Conservation (phyloP, 352 stramenopile species). For the Globisporangium acanthophoron region DNA sequence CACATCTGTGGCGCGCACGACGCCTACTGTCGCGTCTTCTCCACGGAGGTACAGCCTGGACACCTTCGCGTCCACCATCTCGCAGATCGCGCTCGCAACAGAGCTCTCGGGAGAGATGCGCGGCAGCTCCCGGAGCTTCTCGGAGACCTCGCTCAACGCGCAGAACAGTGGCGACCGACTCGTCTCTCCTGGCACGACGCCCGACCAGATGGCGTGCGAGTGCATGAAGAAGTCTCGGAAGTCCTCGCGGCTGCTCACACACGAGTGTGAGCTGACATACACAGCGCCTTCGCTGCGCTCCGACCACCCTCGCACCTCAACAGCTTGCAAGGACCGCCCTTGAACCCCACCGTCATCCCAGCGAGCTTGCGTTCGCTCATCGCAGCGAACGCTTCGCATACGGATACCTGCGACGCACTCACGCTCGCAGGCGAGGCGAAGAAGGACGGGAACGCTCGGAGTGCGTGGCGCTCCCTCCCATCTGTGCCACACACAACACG, state of each 20-base stretch:
- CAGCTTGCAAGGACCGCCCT: conserved; percentile 8
- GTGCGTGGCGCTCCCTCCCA: conserved; percentile 24
- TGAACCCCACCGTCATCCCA: conserved; percentile 20
- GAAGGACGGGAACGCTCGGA: conserved; percentile 41
- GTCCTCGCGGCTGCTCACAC: conserved; percentile 3
- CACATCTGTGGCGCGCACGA: conserved; percentile 46
- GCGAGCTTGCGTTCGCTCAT: conserved; percentile 26
- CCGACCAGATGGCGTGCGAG: conserved; percentile 10
- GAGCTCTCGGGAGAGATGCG: conserved; percentile 28
- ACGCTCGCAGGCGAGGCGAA: conserved; percentile 36
- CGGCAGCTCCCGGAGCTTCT: conserved; percentile 9
- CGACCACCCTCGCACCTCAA: conserved; percentile 6
- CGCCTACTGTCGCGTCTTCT: conserved; percentile 8
- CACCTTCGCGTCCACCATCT: conserved; percentile 31
- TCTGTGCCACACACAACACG: conserved; percentile 10
- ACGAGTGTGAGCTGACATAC: background rate
- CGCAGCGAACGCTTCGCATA: conserved; percentile 32
- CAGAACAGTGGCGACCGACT: conserved; percentile 19
- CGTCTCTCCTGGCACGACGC: background rate
- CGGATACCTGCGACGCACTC: conserved; percentile 11
- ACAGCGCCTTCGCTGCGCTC: background rate
- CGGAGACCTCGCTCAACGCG: conserved; percentile 16
- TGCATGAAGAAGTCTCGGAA: conserved; percentile 25
- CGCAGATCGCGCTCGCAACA: conserved; percentile 33
- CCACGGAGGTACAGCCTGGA: conserved; percentile 1